Evolutionary conservation across 2,329 filamentous ascomycete species (phyloP).

Genomic region (Sporothrix brunneoviolacea): DNA sequence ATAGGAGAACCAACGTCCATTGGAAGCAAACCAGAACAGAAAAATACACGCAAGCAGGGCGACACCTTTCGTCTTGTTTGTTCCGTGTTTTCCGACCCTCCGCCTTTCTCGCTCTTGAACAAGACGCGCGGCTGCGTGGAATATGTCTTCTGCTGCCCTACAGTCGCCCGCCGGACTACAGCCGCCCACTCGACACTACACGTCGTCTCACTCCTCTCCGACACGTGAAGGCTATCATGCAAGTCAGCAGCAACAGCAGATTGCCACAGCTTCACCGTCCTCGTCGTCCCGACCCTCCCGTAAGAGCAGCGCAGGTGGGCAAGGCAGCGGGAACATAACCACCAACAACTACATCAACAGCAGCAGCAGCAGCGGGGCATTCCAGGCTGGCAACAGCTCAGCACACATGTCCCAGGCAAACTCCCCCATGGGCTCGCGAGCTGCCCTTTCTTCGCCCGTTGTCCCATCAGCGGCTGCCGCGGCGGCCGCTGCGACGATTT

Average conservation of each 20-base stretch:
- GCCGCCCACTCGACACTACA: constrained; percentile 45
- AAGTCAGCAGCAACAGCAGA: constrained; percentile 33
- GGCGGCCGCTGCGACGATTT: constrained; percentile 14
- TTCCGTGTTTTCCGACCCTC: not conserved
- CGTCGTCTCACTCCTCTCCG: constrained; percentile 44
- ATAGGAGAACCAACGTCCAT: constrained; percentile 4
- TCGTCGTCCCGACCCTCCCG: constrained; percentile 48
- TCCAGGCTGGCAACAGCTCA: constrained; percentile 16
- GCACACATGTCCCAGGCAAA: constrained; percentile 26
- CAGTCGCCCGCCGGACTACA: constrained; percentile 47
- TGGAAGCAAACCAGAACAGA: not conserved
- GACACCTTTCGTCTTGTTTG: too few species aligned
- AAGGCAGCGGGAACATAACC: constrained; percentile 20
- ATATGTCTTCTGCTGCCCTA: constrained; percentile 59
- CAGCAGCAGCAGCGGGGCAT: constrained; percentile 36
- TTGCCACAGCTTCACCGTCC: constrained; percentile 39
- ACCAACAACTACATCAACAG: constrained; percentile 23
- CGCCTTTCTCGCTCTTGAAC: not conserved
- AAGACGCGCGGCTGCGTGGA: constrained; percentile 20
- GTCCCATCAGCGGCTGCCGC: constrained; percentile 29
- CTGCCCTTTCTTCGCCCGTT: constrained; percentile 37
- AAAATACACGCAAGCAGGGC: too few species aligned
- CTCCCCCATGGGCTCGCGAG: constrained; percentile 42
- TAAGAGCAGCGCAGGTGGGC: constrained; percentile 45
- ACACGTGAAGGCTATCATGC: constrained; percentile 53